Evolutionary conservation across 495 filamentous ascomycete species (phyloP).

Genomic region (Aspergillus leporis): DNA sequence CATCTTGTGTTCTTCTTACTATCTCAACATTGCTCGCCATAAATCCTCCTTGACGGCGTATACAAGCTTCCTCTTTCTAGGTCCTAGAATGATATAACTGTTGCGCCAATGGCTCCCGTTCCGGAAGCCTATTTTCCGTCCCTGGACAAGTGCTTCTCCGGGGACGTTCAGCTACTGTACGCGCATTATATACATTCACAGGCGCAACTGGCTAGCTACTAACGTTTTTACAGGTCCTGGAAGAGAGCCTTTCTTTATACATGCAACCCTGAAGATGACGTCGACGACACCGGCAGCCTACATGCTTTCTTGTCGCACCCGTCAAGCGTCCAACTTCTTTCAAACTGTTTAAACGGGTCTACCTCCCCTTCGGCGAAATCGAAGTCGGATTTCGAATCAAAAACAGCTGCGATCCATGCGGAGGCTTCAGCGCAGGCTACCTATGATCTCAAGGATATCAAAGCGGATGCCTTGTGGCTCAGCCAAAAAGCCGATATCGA

Average conservation of each 20-base stretch:
- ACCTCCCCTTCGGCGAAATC: slow-evolving; percentile 55
- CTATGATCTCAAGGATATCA: slow-evolving; percentile 79
- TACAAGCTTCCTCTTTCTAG: slow-evolving; percentile 16
- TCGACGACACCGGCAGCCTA: slow-evolving; percentile 50
- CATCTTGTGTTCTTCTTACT: slow-evolving; percentile 6
- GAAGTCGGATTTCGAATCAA: slow-evolving; percentile 77
- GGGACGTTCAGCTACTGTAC: slow-evolving; percentile 59
- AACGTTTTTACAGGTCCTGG: slow-evolving; percentile 64
- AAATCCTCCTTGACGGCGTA: slow-evolving; percentile 10
- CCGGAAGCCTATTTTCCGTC: slow-evolving; percentile 62
- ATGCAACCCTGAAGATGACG: slow-evolving; percentile 50
- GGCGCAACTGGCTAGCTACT: slow-evolving; percentile 18
- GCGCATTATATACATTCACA: slow-evolving; percentile 21
- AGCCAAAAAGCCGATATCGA: slow-evolving; percentile 74
- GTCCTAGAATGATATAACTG: slow-evolving; percentile 57
- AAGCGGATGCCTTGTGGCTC: slow-evolving; percentile 83
- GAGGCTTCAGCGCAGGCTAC: slow-evolving; percentile 64
- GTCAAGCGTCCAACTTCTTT: slow-evolving; percentile 64
- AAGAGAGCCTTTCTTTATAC: slow-evolving; percentile 66
- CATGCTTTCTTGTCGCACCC: slow-evolving; percentile 66
- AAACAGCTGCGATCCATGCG: slow-evolving; percentile 88
- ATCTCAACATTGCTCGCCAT: slow-evolving; percentile 14
- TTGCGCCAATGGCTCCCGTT: slow-evolving; percentile 67
- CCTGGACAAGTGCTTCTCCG: slow-evolving; percentile 62
- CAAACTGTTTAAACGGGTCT: slow-evolving; percentile 64